Evolutionary conservation across 495 filamentous ascomycete species (phyloP), one percentile per base, ranked within the genome.

Genomic region (Hypoxylon subgilvum): DNA sequence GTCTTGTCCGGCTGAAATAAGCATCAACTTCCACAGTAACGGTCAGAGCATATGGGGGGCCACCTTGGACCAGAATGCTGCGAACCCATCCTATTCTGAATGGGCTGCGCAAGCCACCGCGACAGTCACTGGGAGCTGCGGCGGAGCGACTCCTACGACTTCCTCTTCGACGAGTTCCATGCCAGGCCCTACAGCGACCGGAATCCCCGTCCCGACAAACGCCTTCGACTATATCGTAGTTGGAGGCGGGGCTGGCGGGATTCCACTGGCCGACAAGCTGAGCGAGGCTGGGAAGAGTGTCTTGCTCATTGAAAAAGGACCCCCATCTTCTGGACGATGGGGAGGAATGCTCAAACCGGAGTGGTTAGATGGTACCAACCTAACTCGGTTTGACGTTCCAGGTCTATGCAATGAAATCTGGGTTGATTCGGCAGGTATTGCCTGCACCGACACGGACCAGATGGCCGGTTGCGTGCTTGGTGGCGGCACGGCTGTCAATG

Each of bases 381-480:
- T 92, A 39, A 91, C 88, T 31, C 80, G 86, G 23, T 89, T 91
- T 62, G 89, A 92, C 66, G 82, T 92, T n/a, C 89, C 89, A 3
- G 89, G 89, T 50, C 80, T 91, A 44, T 88, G 84, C 72, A 88
- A 85, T 66, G 80, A 86, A 68, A 87, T 87, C 57, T 89, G 82
- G 82, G 75, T 75, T 31, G 80, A 84, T 63, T 84, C 81, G 13
- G 73, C 72, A 18, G 87, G 79, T 49, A 84, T 86, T 71, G 78
- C 83, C 42, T 90, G 88, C 72, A 79, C 79, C 1, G 86, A 91
- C 64, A 85, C 84, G 12, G 84, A 82, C 46, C 84, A 86, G 61
- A 89, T 88, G 82, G 87, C 86, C 36, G 89, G 86, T 17, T 92
- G 89, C 63, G 80, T 91, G 39, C 83, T 93, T 27, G 89, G 89